Evolutionary conservation across 768 basidiomycete species (phyloP), one percentile per base, ranked within the genome.

Genomic region (Boletus eberwhitei): DNA sequence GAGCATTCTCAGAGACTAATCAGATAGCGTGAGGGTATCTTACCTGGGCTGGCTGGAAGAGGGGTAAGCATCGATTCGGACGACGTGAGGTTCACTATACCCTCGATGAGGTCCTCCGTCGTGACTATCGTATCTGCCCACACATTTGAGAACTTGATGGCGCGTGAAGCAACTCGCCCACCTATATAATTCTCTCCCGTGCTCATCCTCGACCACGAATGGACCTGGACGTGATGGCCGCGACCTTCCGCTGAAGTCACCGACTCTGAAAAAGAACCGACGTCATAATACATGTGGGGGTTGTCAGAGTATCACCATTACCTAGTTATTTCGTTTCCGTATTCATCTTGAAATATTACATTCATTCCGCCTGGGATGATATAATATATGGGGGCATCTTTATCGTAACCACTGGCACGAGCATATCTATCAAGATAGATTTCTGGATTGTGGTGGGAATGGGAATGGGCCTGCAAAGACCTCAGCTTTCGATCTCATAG

Each of bases 271-370:
- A 26, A 56, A 9, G 17, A 29, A 9, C 8, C 17, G 16, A 46
- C 26, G 46, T 60, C 13, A 58, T 19, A 9, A 49, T 17, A 35
- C 22, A 4, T n/a, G n/a, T n/a, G 2, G 7, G 14, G n/a, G 4
- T 34, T 13, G 1, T 9, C 3, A 19, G 16, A 51, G 42, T 32
- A 42, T 32, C 43, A 35, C 42, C 37, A 63, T 50, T 70, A 83
- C 86, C 86, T 80, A 3, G 80, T 79, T 24, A 87, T 81, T 61
- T 84, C 84, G 51, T 81, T 79, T 21, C 86, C 86, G 19, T 75
- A 68, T 59, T 82, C 80, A 61, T 88, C 86, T 65, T 84, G 78
- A 60, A 89, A 87, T 43, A 88, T 77, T 6, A 88, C 82, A 54
- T 83, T 79, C 55, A 82, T 73, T 21, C 85, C 86, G 17, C 75